Evolutionary conservation across 2,329 filamentous ascomycete genomes (phyloP).

Genomic region (Ascochyta rabiei): DNA sequence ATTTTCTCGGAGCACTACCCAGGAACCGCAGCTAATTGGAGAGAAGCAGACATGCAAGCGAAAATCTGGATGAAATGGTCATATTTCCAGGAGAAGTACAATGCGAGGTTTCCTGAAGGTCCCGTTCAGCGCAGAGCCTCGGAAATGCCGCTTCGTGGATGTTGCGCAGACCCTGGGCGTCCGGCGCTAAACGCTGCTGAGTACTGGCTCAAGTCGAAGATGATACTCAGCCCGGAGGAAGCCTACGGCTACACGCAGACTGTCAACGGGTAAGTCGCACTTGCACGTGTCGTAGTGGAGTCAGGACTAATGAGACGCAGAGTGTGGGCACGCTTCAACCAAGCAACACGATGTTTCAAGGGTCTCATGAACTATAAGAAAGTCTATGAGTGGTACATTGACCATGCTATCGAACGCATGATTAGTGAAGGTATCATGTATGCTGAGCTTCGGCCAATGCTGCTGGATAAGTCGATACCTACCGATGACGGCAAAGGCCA

Average conservation of each 20-base stretch:
- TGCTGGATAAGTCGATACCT: conserved; percentile 69
- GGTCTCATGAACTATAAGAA: conserved; percentile 71
- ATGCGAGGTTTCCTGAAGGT: conserved; percentile 10
- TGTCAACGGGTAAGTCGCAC: conserved; percentile 59
- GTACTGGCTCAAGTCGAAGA: conserved; percentile 66
- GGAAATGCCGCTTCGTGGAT: conserved; percentile 11
- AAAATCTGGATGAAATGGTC: conserved; percentile 54
- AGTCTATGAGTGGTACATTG: conserved; percentile 67
- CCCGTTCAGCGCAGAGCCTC: not conserved
- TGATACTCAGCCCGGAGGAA: conserved; percentile 67
- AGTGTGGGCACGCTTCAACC: conserved; percentile 68
- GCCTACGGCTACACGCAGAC: conserved; percentile 59
- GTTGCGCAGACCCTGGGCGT: conserved; percentile 23
- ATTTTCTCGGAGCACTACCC: conserved; percentile 61
- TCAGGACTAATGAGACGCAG: conserved; percentile 33
- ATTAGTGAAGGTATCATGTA: conserved; percentile 71
- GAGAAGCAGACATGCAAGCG: conserved; percentile 11
- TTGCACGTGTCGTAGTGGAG: not conserved
- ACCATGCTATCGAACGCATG: conserved; percentile 65
- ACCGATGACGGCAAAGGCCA: conserved; percentile 60
- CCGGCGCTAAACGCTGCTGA: conserved; percentile 39
- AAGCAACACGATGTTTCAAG: conserved; percentile 73
- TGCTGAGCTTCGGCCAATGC: conserved; percentile 73
- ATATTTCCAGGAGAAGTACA: conserved; percentile 51
- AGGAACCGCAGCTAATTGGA: conserved; percentile 34